Evolutionary conservation across 495 filamentous ascomycete genomes (phyloP).

Genomic region (Pyrenula massariospora): DNA sequence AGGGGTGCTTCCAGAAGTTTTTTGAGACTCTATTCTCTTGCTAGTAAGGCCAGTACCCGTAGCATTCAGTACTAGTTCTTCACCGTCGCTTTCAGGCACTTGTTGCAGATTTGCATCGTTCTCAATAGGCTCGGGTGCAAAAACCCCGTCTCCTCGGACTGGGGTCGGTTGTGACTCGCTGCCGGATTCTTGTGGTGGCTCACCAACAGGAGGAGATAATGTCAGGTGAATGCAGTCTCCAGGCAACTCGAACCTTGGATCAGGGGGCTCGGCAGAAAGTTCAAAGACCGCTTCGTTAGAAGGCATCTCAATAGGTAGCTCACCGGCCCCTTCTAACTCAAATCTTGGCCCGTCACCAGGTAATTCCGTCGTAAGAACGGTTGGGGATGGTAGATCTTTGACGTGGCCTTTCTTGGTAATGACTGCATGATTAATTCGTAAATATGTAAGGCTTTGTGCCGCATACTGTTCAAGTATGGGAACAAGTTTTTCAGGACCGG

Average conservation of each 20-base stretch:
- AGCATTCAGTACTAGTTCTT: conserved; percentile 4
- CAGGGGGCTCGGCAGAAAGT: conserved; percentile 20
- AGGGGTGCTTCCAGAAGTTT: neutral
- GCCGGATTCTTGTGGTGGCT: conserved; percentile 7
- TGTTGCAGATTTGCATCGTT: neutral
- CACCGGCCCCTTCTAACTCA: conserved; percentile 12
- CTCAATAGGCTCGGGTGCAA: conserved; percentile 31
- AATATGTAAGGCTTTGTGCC: conserved; percentile 34
- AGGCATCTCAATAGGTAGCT: conserved; percentile 26
- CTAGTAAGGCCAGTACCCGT: conserved; percentile 5
- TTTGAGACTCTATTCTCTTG: neutral
- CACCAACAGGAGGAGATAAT: conserved; percentile 6
- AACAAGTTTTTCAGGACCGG: conserved; percentile 43
- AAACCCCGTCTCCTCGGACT: conserved; percentile 26
- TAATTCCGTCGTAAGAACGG: conserved; percentile 25
- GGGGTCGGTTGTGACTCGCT: conserved; percentile 16
- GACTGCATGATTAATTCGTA: conserved; percentile 45
- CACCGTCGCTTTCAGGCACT: conserved; percentile 1
- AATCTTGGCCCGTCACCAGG: conserved; percentile 8
- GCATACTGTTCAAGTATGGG: conserved; percentile 34
- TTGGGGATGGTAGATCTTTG: conserved; percentile 14
- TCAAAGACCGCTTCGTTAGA: conserved; percentile 31
- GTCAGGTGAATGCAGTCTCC: conserved; percentile 22
- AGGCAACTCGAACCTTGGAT: conserved; percentile 25
- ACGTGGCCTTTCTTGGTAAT: conserved; percentile 35